phyloP scores from a whole-genome alignment of 495 filamentous ascomycete genomes.

The Xylaria curta region DNA sequence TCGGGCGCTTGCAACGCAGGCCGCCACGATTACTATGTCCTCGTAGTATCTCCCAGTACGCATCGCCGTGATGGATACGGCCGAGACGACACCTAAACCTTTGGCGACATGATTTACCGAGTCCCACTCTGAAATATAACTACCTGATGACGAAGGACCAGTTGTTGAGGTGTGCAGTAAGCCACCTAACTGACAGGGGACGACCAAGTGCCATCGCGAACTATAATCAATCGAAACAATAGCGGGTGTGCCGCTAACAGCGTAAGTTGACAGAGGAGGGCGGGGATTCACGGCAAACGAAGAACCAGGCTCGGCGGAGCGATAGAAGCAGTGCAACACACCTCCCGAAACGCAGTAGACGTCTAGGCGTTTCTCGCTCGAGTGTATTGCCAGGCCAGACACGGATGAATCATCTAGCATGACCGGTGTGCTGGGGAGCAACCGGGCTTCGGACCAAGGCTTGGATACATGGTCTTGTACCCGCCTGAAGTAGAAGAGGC shows the following conservation, averaged over 20 bases:
- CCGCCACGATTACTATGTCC: not conserved
- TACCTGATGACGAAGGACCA: not conserved
- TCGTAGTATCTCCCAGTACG: too few species aligned
- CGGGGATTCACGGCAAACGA: not conserved
- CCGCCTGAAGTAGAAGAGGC: constrained; percentile 34
- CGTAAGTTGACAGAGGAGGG: not conserved
- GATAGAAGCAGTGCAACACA: not conserved
- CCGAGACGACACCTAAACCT: constrained; percentile 31
- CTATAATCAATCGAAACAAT: too few species aligned
- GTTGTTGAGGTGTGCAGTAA: constrained; percentile 30
- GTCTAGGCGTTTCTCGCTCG: not conserved
- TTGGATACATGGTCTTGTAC: constrained; percentile 29
- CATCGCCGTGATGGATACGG: constrained; percentile 27
- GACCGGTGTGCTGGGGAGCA: constrained; percentile 20
- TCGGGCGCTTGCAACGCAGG: constrained; percentile 8
- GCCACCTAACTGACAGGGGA: constrained; percentile 35
- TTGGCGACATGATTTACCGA: constrained; percentile 30
- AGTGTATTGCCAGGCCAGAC: constrained; percentile 4
- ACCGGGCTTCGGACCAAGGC: constrained; percentile 32
- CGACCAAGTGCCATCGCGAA: constrained; percentile 28
- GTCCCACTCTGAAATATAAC: constrained; percentile 3
- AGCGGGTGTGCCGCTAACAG: constrained; percentile 14
- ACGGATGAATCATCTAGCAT: constrained; percentile 30
- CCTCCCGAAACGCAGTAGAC: constrained; percentile 20
- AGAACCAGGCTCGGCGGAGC: not conserved